Base-by-base conservation (phyloP, 805 yeast species). In the Metschnikowia lunata region DNA sequence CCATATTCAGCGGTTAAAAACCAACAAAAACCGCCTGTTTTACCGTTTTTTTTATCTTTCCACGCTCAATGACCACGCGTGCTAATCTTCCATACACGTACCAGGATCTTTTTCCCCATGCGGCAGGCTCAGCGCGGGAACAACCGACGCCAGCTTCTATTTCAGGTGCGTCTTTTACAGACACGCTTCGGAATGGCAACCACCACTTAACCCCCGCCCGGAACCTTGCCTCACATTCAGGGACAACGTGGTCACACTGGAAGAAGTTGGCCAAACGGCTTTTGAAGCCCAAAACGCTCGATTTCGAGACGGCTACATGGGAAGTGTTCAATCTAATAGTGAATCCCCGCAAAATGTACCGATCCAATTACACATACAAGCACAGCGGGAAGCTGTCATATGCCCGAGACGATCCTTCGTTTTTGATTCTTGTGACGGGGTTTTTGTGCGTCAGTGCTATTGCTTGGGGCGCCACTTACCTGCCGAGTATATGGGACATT, bases 221-320 rank as follows among this genome's bases (percentile, higher is more conserved):
- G 28, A 47, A 49, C 41, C 38, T 46, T 27, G n/a, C 15, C 10
- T 37, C 39, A 11, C 42, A 39, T 13, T 37, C 46, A 37, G n/a
- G 47, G 26, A 33, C 51, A 30, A 47, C 48, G 39, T 51, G 63
- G 39, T 52, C 54, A 27, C 62, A 57, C 43, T 41, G 64, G 42
- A 61, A 58, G 48, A 58, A 50, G 29, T 66, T 69, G 70, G 42
- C 59, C 38, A 58, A 57, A 40, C 55, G 75, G 41, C 48, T 69
- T 28, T 68, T 84, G 50, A 80, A 81, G 52, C 90, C 96, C 1
- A 85, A 83, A 8, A 83, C 96, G 0, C 71, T 89, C 43, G 97
- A 90, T 64, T 86, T 89, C 57, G 97, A 90, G 62, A 86, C 95
- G 1, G 96, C 97, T 11, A 74, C 82, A 47, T 90, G 96, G 96